phyloP scores from a whole-genome alignment of 2,329 filamentous ascomycete species.

The Fusarium mexicanum region DNA sequence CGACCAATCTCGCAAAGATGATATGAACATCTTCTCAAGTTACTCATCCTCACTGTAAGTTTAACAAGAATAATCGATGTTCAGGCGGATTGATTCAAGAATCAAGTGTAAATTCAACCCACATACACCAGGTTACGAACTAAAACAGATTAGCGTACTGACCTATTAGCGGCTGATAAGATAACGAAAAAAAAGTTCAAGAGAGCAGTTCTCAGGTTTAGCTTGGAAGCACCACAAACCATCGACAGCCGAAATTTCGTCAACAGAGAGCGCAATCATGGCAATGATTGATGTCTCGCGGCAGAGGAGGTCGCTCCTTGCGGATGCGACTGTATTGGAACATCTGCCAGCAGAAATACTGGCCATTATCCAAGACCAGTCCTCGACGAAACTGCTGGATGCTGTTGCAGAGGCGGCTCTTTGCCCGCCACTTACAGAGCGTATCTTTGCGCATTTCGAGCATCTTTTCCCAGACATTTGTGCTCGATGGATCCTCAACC shows the following conservation, averaged over 20 bases:
- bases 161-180: slow-evolving; percentile 10
- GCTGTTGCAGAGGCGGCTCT: slow-evolving; percentile 76
- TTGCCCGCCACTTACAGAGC: slow-evolving; percentile 74
- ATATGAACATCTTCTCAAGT: neutral
- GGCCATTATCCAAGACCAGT: slow-evolving; percentile 70
- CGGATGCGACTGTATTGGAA: slow-evolving; percentile 62
- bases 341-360: slow-evolving; percentile 77
- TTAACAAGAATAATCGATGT: neutral
- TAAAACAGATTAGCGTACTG: slow-evolving; percentile 19
- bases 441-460: slow-evolving; percentile 79
- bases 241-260: slow-evolving; percentile 41
- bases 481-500: slow-evolving; percentile 76
- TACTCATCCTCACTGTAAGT: too few species aligned
- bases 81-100: neutral
- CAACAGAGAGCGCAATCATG: slow-evolving; percentile 57
- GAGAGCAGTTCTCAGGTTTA: slow-evolving; percentile 40
- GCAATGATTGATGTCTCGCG: slow-evolving; percentile 63
- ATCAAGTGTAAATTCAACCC: neutral
- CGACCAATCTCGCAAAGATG: neutral
- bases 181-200: slow-evolving; percentile 52
- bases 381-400: slow-evolving; percentile 74
- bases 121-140: slow-evolving; percentile 1
- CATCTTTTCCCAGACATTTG: slow-evolving; percentile 82
- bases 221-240: slow-evolving; percentile 35
- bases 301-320: slow-evolving; percentile 65